phyloP scores from a whole-genome alignment of 352 stramenopile genomes.

The Plasmopara halstedii region DNA sequence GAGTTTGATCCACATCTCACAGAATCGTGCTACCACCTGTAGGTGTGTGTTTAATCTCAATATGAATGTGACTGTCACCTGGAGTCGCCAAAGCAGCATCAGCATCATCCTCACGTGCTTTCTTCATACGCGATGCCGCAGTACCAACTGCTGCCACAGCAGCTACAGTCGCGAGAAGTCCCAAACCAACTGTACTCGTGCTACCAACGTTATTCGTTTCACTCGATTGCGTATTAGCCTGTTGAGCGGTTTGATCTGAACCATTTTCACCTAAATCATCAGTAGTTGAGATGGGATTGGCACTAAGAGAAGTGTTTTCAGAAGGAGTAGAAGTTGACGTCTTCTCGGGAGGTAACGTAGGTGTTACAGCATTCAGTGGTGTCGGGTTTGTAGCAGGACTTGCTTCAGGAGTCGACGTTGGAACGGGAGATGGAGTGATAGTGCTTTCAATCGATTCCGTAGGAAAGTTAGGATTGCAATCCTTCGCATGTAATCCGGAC shows the following conservation, averaged over 20 bases:
- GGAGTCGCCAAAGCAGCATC: conserved; percentile 19
- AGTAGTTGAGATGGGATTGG: conserved; percentile 3
- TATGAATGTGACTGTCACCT: conserved; percentile 25
- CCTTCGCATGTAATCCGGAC: conserved; percentile 9
- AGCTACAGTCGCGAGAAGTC: conserved; percentile 10
- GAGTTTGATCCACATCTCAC: too few relatives aligned
- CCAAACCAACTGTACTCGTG: background rate
- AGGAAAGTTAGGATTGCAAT: conserved; percentile 34
- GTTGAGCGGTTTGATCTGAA: conserved; percentile 17
- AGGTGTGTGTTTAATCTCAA: conserved; percentile 35
- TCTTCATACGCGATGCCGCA: conserved; percentile 19
- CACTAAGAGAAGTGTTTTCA: conserved; percentile 5
- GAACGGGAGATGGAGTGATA: conserved; percentile 1
- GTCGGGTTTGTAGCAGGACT: conserved; percentile 12
- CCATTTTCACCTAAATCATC: conserved; percentile 11
- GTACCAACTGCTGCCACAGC: conserved; percentile 30
- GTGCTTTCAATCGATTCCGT: conserved; percentile 12
- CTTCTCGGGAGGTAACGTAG: conserved; percentile 6
- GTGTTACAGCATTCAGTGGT: conserved; percentile 1
- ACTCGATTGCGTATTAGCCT: conserved; percentile 22
- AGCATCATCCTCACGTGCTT: conserved; percentile 6
- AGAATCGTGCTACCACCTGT: conserved; percentile 36
- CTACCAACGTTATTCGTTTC: conserved; percentile 1
- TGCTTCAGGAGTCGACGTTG: conserved; percentile 3
- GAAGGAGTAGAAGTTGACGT: too few relatives aligned